Percentiles rank a stretch among this genome's conserved stretches.
Evolutionary conservation across 352 stramenopile species (phyloP).

Genomic region (Globisporangium carolinianum): DNA sequence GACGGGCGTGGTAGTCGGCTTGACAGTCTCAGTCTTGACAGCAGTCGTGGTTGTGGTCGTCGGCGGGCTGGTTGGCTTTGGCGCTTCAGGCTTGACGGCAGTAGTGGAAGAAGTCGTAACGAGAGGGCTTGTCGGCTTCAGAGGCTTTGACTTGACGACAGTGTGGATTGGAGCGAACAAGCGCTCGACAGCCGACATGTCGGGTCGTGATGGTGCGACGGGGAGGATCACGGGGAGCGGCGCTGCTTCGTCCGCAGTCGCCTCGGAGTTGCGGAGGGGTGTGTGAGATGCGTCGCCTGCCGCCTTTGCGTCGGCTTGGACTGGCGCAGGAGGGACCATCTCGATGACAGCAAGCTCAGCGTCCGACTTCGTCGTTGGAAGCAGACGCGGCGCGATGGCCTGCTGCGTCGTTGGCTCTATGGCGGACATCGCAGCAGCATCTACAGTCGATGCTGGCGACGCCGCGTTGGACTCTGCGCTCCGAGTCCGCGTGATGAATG

Average conservation of each 20-base stretch:
- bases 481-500: not conserved
- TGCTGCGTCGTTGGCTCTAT: not conserved
- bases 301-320: too few relatives aligned
- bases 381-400: not conserved
- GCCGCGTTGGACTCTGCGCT: not conserved
- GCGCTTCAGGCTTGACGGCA: not conserved
- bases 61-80: not conserved
- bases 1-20: not conserved
- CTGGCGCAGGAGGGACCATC: too few relatives aligned
- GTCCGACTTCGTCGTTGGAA: not conserved
- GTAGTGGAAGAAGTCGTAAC: not conserved
- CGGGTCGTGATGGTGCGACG: not conserved
- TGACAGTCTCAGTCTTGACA: not conserved
- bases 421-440: not conserved
- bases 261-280: not conserved
- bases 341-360: not conserved
- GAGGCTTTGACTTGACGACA: not conserved
- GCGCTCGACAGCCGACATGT: not conserved
- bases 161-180: not conserved
- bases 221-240: not conserved
- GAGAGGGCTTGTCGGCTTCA: not conserved
- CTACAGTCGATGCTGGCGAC: not conserved
- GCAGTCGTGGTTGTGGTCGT: not conserved
- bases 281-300: too few relatives aligned
- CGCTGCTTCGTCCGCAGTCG: slow-evolving; percentile 1